Conservation (phyloP, 1,284 basidiomycete genomes). For the Clitocybe nebularis region DNA sequence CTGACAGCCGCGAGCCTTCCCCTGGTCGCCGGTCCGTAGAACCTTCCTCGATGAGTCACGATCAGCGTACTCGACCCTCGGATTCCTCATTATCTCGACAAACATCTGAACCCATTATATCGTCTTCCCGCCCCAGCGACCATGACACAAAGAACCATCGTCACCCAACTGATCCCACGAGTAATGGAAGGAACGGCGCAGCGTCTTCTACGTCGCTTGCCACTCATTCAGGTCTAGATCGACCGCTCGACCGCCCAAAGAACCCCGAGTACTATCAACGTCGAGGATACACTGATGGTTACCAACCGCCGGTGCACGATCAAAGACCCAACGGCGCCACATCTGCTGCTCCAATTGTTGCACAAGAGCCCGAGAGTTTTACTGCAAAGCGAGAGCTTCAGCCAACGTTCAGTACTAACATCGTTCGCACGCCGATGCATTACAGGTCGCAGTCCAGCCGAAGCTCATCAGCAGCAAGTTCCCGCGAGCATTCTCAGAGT, state of each 20-base stretch:
- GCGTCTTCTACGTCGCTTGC: conserved; percentile 1
- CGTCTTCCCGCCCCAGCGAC: neutral
- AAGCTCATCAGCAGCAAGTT: conserved; percentile 6
- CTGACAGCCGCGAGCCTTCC: neutral
- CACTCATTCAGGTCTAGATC: conserved; percentile 7
- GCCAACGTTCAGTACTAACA: conserved; percentile 60
- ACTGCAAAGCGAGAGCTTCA: conserved; percentile 48
- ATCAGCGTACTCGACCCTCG: neutral
- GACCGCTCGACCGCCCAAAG: conserved; percentile 3
- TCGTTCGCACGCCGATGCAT: conserved; percentile 62
- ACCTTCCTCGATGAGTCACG: too few relatives aligned
- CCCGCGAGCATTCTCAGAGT: conserved; percentile 13
- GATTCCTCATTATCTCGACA: conserved; percentile 4
- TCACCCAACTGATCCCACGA: conserved; percentile 5
- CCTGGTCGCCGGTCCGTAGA: neutral
- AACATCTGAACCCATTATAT: conserved; percentile 3
- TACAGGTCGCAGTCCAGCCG: conserved; percentile 27
- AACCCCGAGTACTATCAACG: conserved; percentile 6
- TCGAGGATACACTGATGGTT: neutral
- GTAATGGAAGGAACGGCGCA: neutral
- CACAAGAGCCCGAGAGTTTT: conserved; percentile 31
- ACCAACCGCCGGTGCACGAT: neutral
- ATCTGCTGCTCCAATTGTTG: neutral
- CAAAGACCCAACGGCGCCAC: neutral
- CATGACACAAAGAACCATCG: conserved; percentile 6